phyloP scores from a whole-genome alignment of 139 green algal species.

The Chlorella sp. region DNA sequence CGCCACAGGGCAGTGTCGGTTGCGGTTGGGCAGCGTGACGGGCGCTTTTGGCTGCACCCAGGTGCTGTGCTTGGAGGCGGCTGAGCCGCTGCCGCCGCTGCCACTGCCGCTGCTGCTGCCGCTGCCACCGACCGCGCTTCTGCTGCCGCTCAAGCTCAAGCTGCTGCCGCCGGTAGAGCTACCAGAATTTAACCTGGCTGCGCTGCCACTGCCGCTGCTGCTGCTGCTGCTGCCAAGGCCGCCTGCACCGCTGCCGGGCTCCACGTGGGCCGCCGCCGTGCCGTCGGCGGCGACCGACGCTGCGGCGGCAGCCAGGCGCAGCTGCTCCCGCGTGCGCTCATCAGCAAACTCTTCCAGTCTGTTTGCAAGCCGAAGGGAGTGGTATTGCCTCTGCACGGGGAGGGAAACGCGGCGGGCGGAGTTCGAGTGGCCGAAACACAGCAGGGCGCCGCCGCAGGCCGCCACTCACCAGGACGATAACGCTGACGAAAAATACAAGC shows the following conservation, averaged over 20 bases:
- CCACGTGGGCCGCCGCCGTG: no score
- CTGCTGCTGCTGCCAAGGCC: no score
- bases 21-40: background rate
- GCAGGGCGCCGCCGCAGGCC: background rate
- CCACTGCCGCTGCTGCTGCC: no score
- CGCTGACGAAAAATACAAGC: background rate
- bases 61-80: background rate
- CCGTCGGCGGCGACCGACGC: background rate
- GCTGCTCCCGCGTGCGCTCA: background rate
- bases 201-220: no score
- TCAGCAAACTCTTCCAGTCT: background rate
- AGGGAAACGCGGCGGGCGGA: background rate
- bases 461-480: background rate
- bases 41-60: background rate
- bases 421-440: background rate
- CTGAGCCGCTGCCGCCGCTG: background rate
- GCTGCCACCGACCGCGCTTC: no score
- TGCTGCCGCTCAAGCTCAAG: no score
- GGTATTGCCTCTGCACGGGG: slow-evolving; percentile 9
- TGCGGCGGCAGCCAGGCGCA: background rate
- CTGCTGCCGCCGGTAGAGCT: no score
- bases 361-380: background rate
- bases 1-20: background rate
- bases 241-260: background rate
- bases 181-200: no score